Base-by-base conservation (phyloP, 768 basidiomycete genomes). In the Sporobolomyces roseus region DNA sequence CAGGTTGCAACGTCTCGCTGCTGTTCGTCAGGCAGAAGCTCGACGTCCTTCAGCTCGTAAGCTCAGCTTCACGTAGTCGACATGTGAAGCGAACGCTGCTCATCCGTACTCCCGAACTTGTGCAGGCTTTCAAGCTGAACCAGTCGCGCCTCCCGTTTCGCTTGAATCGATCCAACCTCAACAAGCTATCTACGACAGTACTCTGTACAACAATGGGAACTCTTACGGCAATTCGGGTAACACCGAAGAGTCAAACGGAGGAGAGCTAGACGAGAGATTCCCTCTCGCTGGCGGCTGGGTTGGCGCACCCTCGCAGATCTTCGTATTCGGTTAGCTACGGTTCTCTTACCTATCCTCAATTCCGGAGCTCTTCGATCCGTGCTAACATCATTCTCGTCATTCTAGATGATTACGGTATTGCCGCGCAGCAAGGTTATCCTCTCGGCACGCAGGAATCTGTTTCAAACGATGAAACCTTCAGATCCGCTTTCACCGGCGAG, bases 401-500 rank as follows among this genome's bases (percentile, higher is more conserved):
- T 16, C 16, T 25, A 69, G 68, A 69, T 30, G 4, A 23, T 1
- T 65, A n/a, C 63, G 68, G 68, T 0, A 30, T 69, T 35, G 63
- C 59, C 2, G 23, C 68, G 0, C 14, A 30, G 17, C 68, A 69
- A 27, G 68, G 63, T n/a, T 17, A 21, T 1, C 43, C 63, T 0
- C 45, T 51, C 38, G 25, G 43, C 4, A 36, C 45, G 25, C 25
- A 49, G 8, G 46, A 46, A 2, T n/a, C 63, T 5, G 45, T 69
- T 25, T 10, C 54, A 6, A 1, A n/a, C 9, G 52, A 55, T 46
- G 27, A 23, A 14, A 64, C 63, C 4, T 63, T 69, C 25, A 56
- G 55, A 30, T 14, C 33, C 3, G 25, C 23, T n/a, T 69, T 69
- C 52, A 32, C 1, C 25, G 58, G 56, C 5, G 51, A 54, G 25